Conservation (phyloP, 257 asterid genomes). For the Nyctanthes arbortristis region DNA sequence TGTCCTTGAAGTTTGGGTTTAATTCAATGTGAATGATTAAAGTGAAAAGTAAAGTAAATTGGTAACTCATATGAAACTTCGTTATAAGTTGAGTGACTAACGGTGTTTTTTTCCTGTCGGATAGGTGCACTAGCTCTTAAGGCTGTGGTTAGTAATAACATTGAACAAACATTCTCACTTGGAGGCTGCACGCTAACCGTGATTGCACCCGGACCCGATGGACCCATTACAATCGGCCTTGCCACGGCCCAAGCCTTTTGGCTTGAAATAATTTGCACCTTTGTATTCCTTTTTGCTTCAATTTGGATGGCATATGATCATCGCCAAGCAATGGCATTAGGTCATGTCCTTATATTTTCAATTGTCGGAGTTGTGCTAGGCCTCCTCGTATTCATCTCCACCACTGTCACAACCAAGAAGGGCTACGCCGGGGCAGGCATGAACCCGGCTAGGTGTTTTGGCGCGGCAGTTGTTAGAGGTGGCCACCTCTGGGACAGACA, state of each 20-base stretch:
- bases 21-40: background rate
- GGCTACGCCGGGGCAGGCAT: conserved; percentile 77
- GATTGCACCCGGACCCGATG: conserved; percentile 42
- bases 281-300: conserved; percentile 60
- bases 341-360: conserved; percentile 39
- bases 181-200: conserved; percentile 73
- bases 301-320: conserved; percentile 84
- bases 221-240: conserved; percentile 46
- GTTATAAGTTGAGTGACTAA: background rate
- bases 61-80: background rate
- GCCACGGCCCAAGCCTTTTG: conserved; percentile 62
- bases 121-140: conserved; percentile 61
- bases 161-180: conserved; percentile 46
- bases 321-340: conserved; percentile 54
- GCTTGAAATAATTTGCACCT: conserved; percentile 64
- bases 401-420: conserved; percentile 51
- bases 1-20: background rate
- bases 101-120: background rate
- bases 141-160: conserved; percentile 50
- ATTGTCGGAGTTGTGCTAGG: conserved; percentile 63
- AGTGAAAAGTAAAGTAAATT: background rate
- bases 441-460: conserved; percentile 82
- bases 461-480: conserved; percentile 71
- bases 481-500: conserved; percentile 80
- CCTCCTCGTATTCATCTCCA: conserved; percentile 58